A percentile compares a stretch with the other conserved stretches of the same genome.
Evolutionary conservation across 257 asterid species (phyloP).

Genomic region (Schizonepeta tenuifolia): DNA sequence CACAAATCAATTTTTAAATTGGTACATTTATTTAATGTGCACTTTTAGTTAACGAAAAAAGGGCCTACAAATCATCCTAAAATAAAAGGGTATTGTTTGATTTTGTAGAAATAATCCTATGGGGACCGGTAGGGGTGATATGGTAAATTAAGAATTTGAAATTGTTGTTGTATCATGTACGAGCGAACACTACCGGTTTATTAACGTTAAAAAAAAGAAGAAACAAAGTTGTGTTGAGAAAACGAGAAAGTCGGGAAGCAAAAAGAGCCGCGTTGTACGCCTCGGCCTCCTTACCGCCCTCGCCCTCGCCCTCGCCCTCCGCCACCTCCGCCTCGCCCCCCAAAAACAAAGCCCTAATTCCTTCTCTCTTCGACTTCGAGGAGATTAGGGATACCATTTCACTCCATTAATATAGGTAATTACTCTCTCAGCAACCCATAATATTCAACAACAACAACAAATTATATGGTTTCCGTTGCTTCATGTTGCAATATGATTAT

Average conservation of each 20-base stretch:
- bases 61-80: too few species aligned
- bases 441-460: not conserved
- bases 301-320: not conserved
- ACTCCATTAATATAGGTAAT: slow-evolving; percentile 18
- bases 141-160: slow-evolving; percentile 31
- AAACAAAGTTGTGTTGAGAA: slow-evolving; percentile 23
- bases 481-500: not conserved
- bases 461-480: not conserved
- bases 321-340: slow-evolving; percentile 37
- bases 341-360: slow-evolving; percentile 39
- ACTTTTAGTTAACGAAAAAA: too few species aligned
- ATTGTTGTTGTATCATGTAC: not conserved
- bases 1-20: too few species aligned
- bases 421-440: not conserved
- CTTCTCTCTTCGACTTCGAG: slow-evolving; percentile 31
- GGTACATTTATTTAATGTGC: too few species aligned
- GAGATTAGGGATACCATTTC: slow-evolving; percentile 29
- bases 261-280: slow-evolving; percentile 34
- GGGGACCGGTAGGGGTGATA: slow-evolving; percentile 18
- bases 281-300: slow-evolving; percentile 32
- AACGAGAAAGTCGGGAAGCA: slow-evolving; percentile 40
- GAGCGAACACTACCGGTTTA: not conserved
- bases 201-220: slow-evolving; percentile 20
- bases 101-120: too few species aligned
- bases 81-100: too few species aligned